Base-by-base conservation (phyloP, 208 protist species). In the Acanthamoeba healyi region DNA sequence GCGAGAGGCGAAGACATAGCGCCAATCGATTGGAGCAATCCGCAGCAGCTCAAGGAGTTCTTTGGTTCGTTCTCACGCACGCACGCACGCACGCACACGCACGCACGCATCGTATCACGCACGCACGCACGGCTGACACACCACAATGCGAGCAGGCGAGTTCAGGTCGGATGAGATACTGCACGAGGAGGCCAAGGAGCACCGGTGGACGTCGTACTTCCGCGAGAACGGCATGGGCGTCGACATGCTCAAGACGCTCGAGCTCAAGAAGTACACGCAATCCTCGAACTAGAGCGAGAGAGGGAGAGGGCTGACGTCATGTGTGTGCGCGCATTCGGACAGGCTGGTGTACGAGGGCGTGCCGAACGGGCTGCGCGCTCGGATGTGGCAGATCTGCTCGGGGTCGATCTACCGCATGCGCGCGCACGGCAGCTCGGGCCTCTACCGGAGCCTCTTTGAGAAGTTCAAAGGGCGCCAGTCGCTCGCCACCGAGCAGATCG, bases 211-310 rank as follows among this genome's bases (percentile, higher is more conserved):
- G 84, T 3, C 34, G 17, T 91, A 91, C 58, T 91, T 91, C 42
- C 12, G 38, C 19, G 84, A 91, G 29, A 61, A 91, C 38, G 84
- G 84, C n/a, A 91, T 91, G 84, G 84, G 84, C 12, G 56, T 91
- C 22, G 84, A 91, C 58, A 91, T 91, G 58, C 32, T 91, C 44
- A 63, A 91, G 56, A 91, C 84, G 6, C 49, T 54, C 32, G 84
- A 91, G 26, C 29, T 91, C 34, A 42, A 61, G 15, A 38, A 44
- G 84, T 91, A 42, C 32, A 40, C 26, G n/a, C n/a, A n/a, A n/a
- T n/a, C n/a, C n/a, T n/a, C n/a, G n/a, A n/a, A n/a, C n/a, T n/a
- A n/a, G n/a, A n/a, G n/a, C n/a, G n/a, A n/a, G n/a, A n/a, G n/a
- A 32, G 4, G 29, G 58, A 24, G 5, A 6, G 29, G n/a, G n/a